Base-by-base conservation (phyloP, 2,329 filamentous ascomycete genomes). In the Lachnellula cervina region DNA sequence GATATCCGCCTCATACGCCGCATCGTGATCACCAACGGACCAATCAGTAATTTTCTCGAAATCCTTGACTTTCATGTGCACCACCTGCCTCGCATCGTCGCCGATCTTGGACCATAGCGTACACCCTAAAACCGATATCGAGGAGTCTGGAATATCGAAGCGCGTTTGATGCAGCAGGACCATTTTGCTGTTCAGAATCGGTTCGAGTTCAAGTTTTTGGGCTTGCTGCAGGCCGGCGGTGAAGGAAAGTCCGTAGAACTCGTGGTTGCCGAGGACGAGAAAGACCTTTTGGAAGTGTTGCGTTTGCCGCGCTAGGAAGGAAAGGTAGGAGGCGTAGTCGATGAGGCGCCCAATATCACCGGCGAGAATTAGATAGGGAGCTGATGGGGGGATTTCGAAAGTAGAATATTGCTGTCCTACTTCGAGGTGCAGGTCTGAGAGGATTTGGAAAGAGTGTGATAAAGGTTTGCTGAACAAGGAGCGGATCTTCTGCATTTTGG, bases 51-150 rank as follows among this genome's bases (percentile, higher is more conserved):
- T 61, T 7, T 57, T 54, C 34, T 54, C 11, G 28, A 61, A 57
- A 38, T 61, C 56, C 9, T 52, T 54, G 23, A 60, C 23, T 35
- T n/a, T 44, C 28, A 38, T 28, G 16, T 35, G 32, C 0, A 59
- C 52, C 11, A 46, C 28, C 1, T 71, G 66, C 7, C 63, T 59
- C 5, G 73, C 68, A 17, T 70, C 62, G 0, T 69, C 52, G 0
- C 72, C 70, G 25, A 83, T 68, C 8, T 65, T 53, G 0, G 80
- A 82, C 67, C 78, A 80, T 2, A 84, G 69, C 2, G 74, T 77
- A 60, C 75, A 79, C 9, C 76, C 76, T 1, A 79, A 65, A 6
- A 79, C 68, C 1, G 70, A 72, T 9, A 75, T 49, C 3, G 67
- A 60, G 0, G 75, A 74, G 9, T 64, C 49, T 4, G 69, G 68